Evolutionary conservation across 2,329 filamentous ascomycete species (phyloP).

Genomic region (Nothopassalora personata): DNA sequence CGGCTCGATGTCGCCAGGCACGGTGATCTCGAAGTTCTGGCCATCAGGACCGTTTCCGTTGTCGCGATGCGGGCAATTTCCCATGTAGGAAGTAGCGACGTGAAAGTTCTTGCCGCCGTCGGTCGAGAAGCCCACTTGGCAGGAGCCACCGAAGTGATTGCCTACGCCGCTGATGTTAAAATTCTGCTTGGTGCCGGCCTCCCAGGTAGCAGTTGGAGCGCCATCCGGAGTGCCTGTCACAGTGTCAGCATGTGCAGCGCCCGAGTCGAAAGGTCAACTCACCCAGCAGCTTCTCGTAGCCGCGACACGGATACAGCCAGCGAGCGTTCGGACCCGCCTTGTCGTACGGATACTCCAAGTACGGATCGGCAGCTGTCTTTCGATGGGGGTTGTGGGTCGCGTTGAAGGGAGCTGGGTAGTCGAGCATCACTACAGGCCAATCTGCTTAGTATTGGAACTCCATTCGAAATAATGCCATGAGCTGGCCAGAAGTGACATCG

Average conservation of each 20-base stretch:
- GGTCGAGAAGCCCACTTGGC: conserved; percentile 41
- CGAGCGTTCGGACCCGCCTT: conserved; percentile 38
- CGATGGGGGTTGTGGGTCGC: conserved; percentile 42
- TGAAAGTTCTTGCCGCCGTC: conserved; percentile 43
- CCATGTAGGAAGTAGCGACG: conserved; percentile 43
- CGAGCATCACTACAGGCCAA: conserved; percentile 29
- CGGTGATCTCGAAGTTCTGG: conserved; percentile 43
- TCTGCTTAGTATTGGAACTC: neutral
- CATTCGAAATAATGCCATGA: no score
- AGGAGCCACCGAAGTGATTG: conserved; percentile 45
- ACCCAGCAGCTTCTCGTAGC: conserved; percentile 40
- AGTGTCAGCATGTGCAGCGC: neutral
- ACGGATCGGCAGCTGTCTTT: conserved; percentile 30
- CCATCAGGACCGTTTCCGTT: conserved; percentile 34
- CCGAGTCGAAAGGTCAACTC: no score
- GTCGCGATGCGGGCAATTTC: conserved; percentile 43
- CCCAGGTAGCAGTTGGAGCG: conserved; percentile 40
- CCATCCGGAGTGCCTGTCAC: conserved; percentile 35
- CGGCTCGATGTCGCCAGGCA: conserved; percentile 39
- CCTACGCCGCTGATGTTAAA: conserved; percentile 37
- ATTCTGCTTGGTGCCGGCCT: conserved; percentile 38
- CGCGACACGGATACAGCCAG: conserved; percentile 37
- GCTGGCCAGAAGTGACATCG: no score
- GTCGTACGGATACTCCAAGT: conserved; percentile 43
- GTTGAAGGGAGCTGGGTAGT: conserved; percentile 41